Evolutionary conservation across 345 rosid genomes (phyloP), one percentile per base, ranked within the genome.

Genomic region (Populus alba): DNA sequence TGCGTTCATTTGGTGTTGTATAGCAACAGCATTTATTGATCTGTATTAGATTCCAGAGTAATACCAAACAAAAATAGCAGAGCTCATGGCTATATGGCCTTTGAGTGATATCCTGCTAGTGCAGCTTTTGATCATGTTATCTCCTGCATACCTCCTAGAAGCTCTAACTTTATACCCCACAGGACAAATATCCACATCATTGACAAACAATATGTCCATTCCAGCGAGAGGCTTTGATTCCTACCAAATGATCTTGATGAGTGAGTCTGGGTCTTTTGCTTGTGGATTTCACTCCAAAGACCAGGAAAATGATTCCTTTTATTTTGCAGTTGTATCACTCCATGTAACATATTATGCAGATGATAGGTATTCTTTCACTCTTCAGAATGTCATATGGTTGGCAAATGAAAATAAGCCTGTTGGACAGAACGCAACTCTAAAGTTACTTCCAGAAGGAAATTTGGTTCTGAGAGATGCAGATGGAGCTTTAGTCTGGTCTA

Each of bases 281-380:
- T 72, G 75, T 53, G 75, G 75, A 8, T 51, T 72, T 72, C 53
- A 72, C 43, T 18, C 45, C 7, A 4, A n/a, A 1, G 25, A 3
- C 4, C 10, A 4, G 25, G 0, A 13, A 2, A 39, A 39, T 39
- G 2, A 6, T 39, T 39, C 43, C 43, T 72, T 31, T 7, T 72
- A 29, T 33, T 72, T 51, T 15, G 62, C 65, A 0, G 38, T 17
- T 29, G 75, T 33, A 33, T 33, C 37, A 33, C 1, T 33, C 0
- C 0, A 3, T n/a, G n/a, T n/a, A 4, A 0, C 5, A 33, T n/a
- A n/a, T n/a, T 0, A 0, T 33, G 0, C 0, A 33, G 35, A 0
- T n/a, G n/a, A n/a, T n/a, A 3, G 33, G 0, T 31, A 31, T 0
- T 31, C 3, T 31, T 31, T 31, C 4, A 31, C 4, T 31, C 6